Percentiles rank a stretch among this genome's conserved stretches.
phyloP scores from a whole-genome alignment of 2,329 filamentous ascomycete genomes.

The Pseudopyrenochaeta lycopersici region DNA sequence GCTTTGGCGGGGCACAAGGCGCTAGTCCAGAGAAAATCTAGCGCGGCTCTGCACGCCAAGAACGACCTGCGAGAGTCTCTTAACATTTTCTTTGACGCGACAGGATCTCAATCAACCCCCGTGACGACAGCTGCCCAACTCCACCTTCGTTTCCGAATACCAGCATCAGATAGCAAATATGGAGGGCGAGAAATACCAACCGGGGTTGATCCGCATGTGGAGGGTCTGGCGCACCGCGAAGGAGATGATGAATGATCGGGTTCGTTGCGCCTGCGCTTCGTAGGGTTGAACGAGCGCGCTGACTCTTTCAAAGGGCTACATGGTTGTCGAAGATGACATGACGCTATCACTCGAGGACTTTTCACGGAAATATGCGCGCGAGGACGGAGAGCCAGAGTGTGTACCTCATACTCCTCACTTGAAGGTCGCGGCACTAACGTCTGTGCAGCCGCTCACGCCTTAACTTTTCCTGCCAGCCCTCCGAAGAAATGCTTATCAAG shows the following conservation, averaged over 20 bases:
- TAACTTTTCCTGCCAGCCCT: constrained; percentile 87
- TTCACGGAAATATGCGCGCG: constrained; percentile 73
- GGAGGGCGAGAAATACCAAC: constrained; percentile 38
- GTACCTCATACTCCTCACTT: constrained; percentile 37
- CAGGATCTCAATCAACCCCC: constrained; percentile 17
- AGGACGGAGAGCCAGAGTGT: constrained; percentile 80
- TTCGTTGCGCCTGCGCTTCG: constrained; percentile 59
- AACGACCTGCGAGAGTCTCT: constrained; percentile 17
- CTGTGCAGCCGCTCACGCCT: constrained; percentile 77
- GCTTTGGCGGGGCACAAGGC: constrained; percentile 40
- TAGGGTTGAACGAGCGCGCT: constrained; percentile 23
- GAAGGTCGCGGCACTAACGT: constrained; percentile 6
- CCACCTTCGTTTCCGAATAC: constrained; percentile 13
- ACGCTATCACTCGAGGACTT: constrained; percentile 87
- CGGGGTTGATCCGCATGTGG: constrained; percentile 74
- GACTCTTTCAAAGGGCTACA: constrained; percentile 76
- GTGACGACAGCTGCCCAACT: constrained; percentile 14
- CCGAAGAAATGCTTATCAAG: constrained; percentile 82
- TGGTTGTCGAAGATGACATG: constrained; percentile 88
- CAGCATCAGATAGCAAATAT: constrained; percentile 26
- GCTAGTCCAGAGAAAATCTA: constrained; percentile 18
- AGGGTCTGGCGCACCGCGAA: constrained; percentile 92
- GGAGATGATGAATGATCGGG: constrained; percentile 92
- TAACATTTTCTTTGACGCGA: constrained; percentile 44
- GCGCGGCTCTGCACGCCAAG: constrained; percentile 32